Base-by-base conservation (phyloP, 768 basidiomycete genomes). In the Kwoniella sp. region DNA sequence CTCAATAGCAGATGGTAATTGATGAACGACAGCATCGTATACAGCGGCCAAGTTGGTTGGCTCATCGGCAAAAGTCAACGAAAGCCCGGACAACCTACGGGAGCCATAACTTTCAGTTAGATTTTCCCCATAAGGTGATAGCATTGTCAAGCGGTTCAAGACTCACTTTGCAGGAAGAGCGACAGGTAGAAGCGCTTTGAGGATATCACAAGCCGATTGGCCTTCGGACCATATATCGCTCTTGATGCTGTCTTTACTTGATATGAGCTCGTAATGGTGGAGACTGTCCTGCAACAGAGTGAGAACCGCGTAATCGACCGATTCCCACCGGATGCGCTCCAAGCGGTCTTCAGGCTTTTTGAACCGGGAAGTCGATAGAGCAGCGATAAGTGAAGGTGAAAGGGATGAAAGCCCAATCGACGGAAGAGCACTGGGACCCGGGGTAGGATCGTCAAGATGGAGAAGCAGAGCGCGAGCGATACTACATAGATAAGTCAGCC, bases 281-380 rank as follows among this genome's bases (percentile, higher is more conserved):
- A 77, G 58, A 59, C 76, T 68, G 40, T 77, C 76, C 50, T 76
- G 73, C n/a, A 80, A 61, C 8, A 80, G 52, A 5, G 55, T 55
- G 5, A 80, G 63, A 9, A 80, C 68, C 24, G 77, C 74, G 17
- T 60, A 57, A 49, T 80, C 80, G 10, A 80, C 77, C 44, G 68
- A 60, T 36, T 73, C 61, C 78, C 76, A 79, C 4, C 55, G 55
- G 2, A 57, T 56, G 24, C 69, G 56, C 21, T 68, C 58, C 2
- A 13, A 17, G 1, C 44, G 51, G 8, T 68, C 44, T n/a, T 71
- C 59, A 1, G 64, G 50, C 17, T 57, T 53, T 19, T 47, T 25
- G 37, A 67, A 70, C 13, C 75, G 68, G 24, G 58, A 61, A 1
- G 66, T 61, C 0, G 71, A 68, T 30, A 73, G 65, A 8, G 76